These are phyloP conservation scores for Jacaranda mimosifolia DNA, from an alignment of 257 asterid species.

Conservation along the genomic window DNA sequence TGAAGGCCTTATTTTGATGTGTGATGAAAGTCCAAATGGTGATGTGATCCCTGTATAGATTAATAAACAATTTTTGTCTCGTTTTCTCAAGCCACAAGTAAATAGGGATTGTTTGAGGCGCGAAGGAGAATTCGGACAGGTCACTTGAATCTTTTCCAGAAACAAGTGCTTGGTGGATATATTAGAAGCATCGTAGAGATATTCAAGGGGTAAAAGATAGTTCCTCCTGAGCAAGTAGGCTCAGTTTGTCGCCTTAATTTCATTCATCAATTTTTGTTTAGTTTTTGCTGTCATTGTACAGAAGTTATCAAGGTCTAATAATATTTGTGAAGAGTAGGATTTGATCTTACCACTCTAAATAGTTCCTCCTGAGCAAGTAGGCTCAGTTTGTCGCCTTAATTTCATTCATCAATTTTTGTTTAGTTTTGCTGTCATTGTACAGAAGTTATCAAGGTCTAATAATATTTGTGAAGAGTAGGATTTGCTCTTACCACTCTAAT, in stretches of 20 bases:
- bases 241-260: neutral
- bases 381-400: neutral
- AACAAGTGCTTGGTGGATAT: constrained; percentile 18
- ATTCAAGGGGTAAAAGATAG: constrained; percentile 2
- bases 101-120: no score
- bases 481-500: no score
- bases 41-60: constrained; percentile 67
- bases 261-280: neutral
- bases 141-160: no score
- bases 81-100: no score
- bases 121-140: no score
- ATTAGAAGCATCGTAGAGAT: constrained; percentile 11
- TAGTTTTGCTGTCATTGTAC: constrained; percentile 25
- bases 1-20: constrained; percentile 53
- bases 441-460: neutral
- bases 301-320: neutral
- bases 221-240: constrained; percentile 20
- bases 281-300: constrained; percentile 27
- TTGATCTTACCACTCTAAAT: no score
- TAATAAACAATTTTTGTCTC: neutral
- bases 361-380: constrained; percentile 17
- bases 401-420: constrained; percentile 1
- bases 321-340: no score
- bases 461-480: no score
- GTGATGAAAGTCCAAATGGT: constrained; percentile 43